A percentile compares a stretch with the other conserved stretches of the same genome.
Conservation (phyloP, 2,329 filamentous ascomycete genomes). For the Hymenoscyphus fraxineus region DNA sequence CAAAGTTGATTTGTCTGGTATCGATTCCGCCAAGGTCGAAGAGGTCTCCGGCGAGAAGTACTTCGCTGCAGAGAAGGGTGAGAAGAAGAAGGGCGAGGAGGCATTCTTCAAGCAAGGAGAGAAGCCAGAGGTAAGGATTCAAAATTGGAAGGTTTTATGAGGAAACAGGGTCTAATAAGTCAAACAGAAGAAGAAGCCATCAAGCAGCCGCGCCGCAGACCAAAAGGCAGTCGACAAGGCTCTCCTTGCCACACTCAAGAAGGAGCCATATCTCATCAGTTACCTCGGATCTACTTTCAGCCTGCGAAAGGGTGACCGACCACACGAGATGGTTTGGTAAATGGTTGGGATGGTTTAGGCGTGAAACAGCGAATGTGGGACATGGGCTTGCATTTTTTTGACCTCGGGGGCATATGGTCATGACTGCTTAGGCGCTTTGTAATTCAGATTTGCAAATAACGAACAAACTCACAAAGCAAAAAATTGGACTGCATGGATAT, state of each 20-base stretch:
- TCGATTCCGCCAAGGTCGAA: slow-evolving; percentile 88
- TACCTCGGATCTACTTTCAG: slow-evolving; percentile 97
- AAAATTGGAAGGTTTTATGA: not conserved
- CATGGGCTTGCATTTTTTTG: slow-evolving; percentile 59
- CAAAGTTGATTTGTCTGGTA: slow-evolving; percentile 77
- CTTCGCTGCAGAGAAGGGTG: slow-evolving; percentile 92
- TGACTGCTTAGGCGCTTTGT: slow-evolving; percentile 40
- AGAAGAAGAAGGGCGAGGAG: slow-evolving; percentile 96
- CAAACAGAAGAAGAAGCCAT: slow-evolving; percentile 91
- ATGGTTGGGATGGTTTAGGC: slow-evolving; percentile 36
- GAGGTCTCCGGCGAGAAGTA: slow-evolving; percentile 73
- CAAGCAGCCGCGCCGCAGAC: slow-evolving; percentile 87
- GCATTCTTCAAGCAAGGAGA: slow-evolving; percentile 99
- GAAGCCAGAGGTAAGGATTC: slow-evolving; percentile 80
- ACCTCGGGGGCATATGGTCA: slow-evolving; percentile 60
- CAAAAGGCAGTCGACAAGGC: slow-evolving; percentile 99
- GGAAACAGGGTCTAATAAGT: slow-evolving; percentile 18
- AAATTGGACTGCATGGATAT: slow-evolving; percentile 5
- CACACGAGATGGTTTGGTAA: slow-evolving; percentile 99
- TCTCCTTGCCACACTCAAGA: slow-evolving; percentile 93
- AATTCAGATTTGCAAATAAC: slow-evolving; percentile 37
- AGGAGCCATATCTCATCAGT: slow-evolving; percentile 87
- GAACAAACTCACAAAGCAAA: slow-evolving; percentile 34
- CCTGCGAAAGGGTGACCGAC: slow-evolving; percentile 98
- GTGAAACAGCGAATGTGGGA: slow-evolving; percentile 42